Evolutionary conservation across 1,284 basidiomycete genomes (phyloP).

Genomic region (Meira miltonrushii): DNA sequence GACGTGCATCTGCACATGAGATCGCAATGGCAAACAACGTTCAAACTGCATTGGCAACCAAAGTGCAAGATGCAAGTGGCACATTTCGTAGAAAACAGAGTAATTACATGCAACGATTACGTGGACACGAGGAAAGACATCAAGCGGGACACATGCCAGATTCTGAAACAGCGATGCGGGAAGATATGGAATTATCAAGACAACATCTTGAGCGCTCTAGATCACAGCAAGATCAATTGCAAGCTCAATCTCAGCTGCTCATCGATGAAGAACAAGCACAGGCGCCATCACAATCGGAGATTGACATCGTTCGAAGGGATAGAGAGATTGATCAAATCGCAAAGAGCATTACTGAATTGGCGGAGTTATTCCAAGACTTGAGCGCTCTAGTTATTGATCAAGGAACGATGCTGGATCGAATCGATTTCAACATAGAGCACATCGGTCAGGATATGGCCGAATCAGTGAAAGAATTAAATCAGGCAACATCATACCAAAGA

Average conservation of each 20-base stretch:
- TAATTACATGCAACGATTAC: conserved; percentile 82
- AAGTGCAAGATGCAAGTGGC: conserved; percentile 85
- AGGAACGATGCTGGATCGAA: conserved; percentile 88
- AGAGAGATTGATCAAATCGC: conserved; percentile 85
- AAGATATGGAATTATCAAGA: conserved; percentile 43
- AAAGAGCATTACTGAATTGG: conserved; percentile 80
- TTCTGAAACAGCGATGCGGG: conserved; percentile 33
- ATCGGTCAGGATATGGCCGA: conserved; percentile 74
- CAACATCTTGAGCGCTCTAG: conserved; percentile 10
- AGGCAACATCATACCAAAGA: conserved; percentile 84
- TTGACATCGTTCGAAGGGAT: conserved; percentile 52
- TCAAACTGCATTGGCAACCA: conserved; percentile 89
- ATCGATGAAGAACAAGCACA: conserved; percentile 14
- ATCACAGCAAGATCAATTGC: conserved; percentile 5
- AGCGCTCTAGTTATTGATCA: conserved; percentile 92
- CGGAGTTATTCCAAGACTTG: conserved; percentile 93
- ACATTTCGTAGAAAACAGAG: conserved; percentile 96
- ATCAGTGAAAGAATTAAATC: conserved; percentile 76
- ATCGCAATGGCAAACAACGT: conserved; percentile 74
- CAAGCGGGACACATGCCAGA: conserved; percentile 21
- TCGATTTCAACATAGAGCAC: conserved; percentile 96
- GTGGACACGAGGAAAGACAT: conserved; percentile 59
- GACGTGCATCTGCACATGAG: conserved; percentile 49
- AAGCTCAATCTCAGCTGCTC: conserved; percentile 20
- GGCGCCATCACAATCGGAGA: conserved; percentile 13